These are phyloP conservation scores for Pythium phragmitis DNA, from an alignment of 352 stramenopile genomes.

Conservation along the genomic window DNA sequence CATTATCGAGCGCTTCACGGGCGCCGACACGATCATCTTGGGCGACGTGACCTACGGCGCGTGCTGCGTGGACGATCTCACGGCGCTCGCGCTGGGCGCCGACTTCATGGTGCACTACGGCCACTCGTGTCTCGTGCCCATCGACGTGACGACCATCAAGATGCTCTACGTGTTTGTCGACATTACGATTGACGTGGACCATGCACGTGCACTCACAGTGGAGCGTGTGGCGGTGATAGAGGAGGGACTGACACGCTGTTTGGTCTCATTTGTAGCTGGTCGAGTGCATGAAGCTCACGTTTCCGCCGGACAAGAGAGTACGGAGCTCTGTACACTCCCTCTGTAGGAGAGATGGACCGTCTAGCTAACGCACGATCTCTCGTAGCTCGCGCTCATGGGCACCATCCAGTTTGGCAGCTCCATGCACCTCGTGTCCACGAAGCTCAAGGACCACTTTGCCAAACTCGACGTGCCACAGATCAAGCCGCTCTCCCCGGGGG, in stretches of 20 bases:
- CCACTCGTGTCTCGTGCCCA: conserved; percentile 98
- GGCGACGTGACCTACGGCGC: conserved; percentile 99
- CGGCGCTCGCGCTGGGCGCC: conserved; percentile 92
- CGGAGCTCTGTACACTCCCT: background rate
- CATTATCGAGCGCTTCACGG: conserved; percentile 96
- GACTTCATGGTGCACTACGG: conserved; percentile 99
- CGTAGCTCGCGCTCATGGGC: conserved; percentile 91
- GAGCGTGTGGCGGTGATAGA: background rate
- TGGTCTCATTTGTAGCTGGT: conserved; percentile 65
- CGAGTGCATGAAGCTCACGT: conserved; percentile 94
- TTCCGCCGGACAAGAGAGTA: conserved; percentile 72
- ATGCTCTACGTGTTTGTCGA: conserved; percentile 99
- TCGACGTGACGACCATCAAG: conserved; percentile 95
- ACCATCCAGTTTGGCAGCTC: conserved; percentile 96
- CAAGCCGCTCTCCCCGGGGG: conserved; percentile 96
- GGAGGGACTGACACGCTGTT: background rate
- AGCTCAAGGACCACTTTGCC: conserved; percentile 79
- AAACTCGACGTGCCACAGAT: conserved; percentile 92
- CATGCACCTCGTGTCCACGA: conserved; percentile 79
- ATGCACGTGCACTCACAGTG: conserved; percentile 51
- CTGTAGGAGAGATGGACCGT: background rate
- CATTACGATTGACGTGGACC: conserved; percentile 97
- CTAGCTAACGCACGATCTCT: background rate
- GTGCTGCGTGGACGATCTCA: conserved; percentile 99
- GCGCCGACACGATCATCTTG: conserved; percentile 92